Evolutionary conservation across 2,329 filamentous ascomycete genomes (phyloP), one percentile per base, ranked within the genome.

Genomic region (Apiospora phragmitis): DNA sequence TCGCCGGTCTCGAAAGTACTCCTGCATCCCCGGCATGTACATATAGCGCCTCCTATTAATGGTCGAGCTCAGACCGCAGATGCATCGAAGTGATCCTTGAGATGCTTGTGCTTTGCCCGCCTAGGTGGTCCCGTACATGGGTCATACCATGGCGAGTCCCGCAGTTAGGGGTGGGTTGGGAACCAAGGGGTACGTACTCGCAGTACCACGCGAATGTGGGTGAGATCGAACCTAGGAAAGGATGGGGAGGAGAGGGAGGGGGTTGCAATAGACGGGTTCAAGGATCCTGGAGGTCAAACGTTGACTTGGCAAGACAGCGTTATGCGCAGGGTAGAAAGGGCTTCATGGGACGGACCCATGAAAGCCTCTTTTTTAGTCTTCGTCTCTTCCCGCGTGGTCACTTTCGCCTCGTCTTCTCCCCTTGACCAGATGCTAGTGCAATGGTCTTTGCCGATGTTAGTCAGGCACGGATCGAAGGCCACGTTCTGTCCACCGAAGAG

Each of bases 21-120:
- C 75, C 77, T 79, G 77, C 76, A 76, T 78, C 76, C 76, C 76
- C 74, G 75, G 73, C 75, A 79, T 74, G 79, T 79, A 81, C 81
- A 75, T 80, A 82, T 82, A 81, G 76, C 80, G 77, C 77, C 81
- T 80, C 81, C 80, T 83, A 75, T 80, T 83, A 82, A 80, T 79
- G 78, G 77, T 74, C 72, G 76, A 77, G 75, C 76, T 80, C 76
- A 79, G 77, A 81, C 80, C 81, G 78, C 78, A 80, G 80, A 78
- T 80, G 81, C 79, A 77, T 80, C 80, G 79, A 79, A 75, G 76
- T 73, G 70, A 74, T 73, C 71, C 72, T 35, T 72, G 72, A 72
- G 74, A 72, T 76, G 72, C 74, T 73, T 72, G 71, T 73, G 55
- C 55, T 62, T 62, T 62, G 55, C 55, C 75, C 73, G 73, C 75